Base-by-base conservation (phyloP, 352 stramenopile species). In the Phytophthora brassicae region DNA sequence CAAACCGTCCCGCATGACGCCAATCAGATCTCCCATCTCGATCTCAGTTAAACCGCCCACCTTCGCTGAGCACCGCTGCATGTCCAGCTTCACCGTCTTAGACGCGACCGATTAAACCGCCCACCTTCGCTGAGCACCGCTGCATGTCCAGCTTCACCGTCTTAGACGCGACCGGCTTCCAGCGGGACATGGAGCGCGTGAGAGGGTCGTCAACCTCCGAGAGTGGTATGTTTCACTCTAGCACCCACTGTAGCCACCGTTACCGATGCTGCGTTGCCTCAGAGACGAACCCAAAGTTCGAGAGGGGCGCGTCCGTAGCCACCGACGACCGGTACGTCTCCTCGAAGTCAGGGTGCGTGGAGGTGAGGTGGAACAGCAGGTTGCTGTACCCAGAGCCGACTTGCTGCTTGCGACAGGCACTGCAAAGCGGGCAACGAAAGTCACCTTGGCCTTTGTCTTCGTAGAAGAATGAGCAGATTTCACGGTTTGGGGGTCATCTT, bases 21-120 rank as follows among this genome's bases (percentile, higher is more conserved):
- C 43, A 20, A 50, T 36, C 20, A 36, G 6, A 5, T 36, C 14
- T 8, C 24, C 43, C 20, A 36, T 17, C 26, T 56, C 36, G 6
- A 47, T 56, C 14, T 47, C 20, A 17, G 47, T 39, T 31, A 47
- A 1, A 6, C 2, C 22, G 11, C 49, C 49, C 8, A 56, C 23
- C 2, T 47, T 38, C 20, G 1, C 0, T 1, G 49, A 36, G 35
- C 36, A 56, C 22, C 4, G 14, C 19, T 26, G 36, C 23, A 56
- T 56, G 36, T 47, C 49, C 16, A 28, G 17, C 35, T 56, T 56
- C 14, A 48, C 31, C 49, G 49, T 56, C 49, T 47, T 48, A 12
- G 33, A 47, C 36, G 36, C 38, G 3, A 39, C 36, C 20, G n/a
- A 56, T 39, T 31, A 47, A 1, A 6, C 2, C 22, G 11, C 49